phyloP scores from a whole-genome alignment of 176 grass and related monocot genomes.

The Rhynchospora breviuscula region DNA sequence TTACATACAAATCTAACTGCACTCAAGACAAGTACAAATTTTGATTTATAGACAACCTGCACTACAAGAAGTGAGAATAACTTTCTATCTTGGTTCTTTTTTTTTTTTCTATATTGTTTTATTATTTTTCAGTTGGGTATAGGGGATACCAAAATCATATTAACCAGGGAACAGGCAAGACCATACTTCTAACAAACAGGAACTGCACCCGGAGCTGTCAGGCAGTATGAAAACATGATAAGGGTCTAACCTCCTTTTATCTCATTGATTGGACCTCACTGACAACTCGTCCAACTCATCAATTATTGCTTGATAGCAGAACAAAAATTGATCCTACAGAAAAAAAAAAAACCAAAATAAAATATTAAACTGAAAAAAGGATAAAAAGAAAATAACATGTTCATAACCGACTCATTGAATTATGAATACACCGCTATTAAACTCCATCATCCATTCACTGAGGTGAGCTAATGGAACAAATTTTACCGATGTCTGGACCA shows the following conservation, averaged over 20 bases:
- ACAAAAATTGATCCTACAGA: conserved; percentile 73
- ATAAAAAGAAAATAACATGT: conserved; percentile 4
- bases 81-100: background rate
- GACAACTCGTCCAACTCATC: conserved; percentile 59
- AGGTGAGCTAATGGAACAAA: conserved; percentile 3
- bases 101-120: background rate
- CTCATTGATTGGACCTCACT: conserved; percentile 26
- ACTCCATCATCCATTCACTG: background rate
- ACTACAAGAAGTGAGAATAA: background rate
- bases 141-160: background rate
- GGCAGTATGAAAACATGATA: background rate
- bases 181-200: background rate
- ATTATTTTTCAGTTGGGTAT: background rate
- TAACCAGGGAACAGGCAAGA: background rate
- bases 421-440: background rate
- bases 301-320: conserved; percentile 50
- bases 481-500: conserved; percentile 72
- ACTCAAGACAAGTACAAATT: background rate
- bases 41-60: background rate
- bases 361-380: background rate
- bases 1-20: background rate
- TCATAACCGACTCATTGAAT: background rate
- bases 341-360: conserved; percentile 10
- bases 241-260: conserved; percentile 6
- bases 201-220: background rate